Conservation (phyloP, 2,329 filamentous ascomycete genomes). For the Salinomyces thailandicus region DNA sequence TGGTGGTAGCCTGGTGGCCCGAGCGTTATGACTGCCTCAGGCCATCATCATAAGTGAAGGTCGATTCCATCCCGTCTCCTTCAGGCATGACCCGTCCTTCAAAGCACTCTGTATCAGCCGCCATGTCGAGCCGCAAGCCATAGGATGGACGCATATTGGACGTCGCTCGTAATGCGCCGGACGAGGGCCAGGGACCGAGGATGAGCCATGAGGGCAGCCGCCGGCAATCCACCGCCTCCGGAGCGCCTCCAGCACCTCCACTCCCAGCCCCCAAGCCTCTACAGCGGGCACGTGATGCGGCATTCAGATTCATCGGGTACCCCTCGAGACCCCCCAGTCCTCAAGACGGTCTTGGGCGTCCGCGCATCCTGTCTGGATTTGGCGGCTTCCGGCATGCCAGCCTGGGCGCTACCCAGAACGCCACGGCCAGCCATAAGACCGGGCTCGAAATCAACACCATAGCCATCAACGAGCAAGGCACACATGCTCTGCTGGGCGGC, state of each 20-base stretch:
- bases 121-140: not conserved
- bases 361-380: not conserved
- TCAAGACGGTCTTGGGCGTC: conserved; percentile 5
- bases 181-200: conserved; percentile 1
- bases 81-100: not conserved
- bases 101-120: not conserved
- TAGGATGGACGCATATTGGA: conserved; percentile 5
- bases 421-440: conserved; percentile 52
- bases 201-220: conserved; percentile 6
- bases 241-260: conserved; percentile 6
- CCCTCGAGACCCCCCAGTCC: conserved; percentile 19
- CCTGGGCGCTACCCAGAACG: conserved; percentile 31
- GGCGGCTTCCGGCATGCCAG: conserved; percentile 9
- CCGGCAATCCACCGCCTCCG: not conserved
- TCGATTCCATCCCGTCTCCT: no score
- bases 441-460: conserved; percentile 53
- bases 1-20: no score
- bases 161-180: conserved; percentile 1
- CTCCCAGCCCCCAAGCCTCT: conserved; percentile 18
- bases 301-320: conserved; percentile 22
- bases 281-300: conserved; percentile 24
- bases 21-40: not conserved
- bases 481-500: conserved; percentile 54
- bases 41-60: no score
- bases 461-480: conserved; percentile 52